Evolutionary conservation across 345 rosid species (phyloP).

Genomic region (Salix viminalis): DNA sequence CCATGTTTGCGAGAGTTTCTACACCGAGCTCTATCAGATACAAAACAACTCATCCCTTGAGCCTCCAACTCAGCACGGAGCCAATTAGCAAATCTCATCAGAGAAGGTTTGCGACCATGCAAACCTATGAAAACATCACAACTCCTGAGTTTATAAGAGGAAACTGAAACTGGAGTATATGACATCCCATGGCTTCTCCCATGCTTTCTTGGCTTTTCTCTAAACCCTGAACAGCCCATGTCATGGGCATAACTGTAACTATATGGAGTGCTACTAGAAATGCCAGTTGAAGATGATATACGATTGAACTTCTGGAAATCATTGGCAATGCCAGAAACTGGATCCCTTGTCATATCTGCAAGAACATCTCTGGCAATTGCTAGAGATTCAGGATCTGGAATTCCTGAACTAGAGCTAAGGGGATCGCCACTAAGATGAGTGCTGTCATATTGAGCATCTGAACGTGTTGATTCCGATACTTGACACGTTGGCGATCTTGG

Average conservation of each 20-base stretch:
- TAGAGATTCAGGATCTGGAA: constrained; percentile 40
- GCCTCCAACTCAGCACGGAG: constrained; percentile 79
- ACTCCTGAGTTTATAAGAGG: constrained; percentile 63
- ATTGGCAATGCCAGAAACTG: constrained; percentile 30
- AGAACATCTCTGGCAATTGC: constrained; percentile 34
- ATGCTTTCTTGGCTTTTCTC: constrained; percentile 39
- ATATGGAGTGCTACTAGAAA: constrained; percentile 43
- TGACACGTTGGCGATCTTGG: constrained; percentile 68
- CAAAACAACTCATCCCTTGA: constrained; percentile 90
- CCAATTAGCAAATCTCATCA: constrained; percentile 81
- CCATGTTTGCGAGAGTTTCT: constrained; percentile 68
- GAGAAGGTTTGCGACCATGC: constrained; percentile 69
- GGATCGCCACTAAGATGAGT: constrained; percentile 41
- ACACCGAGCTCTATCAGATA: constrained; percentile 72
- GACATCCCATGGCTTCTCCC: constrained; percentile 36
- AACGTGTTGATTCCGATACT: constrained; percentile 55
- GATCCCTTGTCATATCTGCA: constrained; percentile 33
- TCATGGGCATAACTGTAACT: constrained; percentile 32
- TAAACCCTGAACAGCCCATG: constrained; percentile 23
- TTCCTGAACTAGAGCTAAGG: constrained; percentile 50
- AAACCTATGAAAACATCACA: constrained; percentile 83
- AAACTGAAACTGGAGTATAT: constrained; percentile 47
- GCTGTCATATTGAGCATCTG: constrained; percentile 58
- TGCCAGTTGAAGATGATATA: constrained; percentile 42
- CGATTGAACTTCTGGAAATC: constrained; percentile 43